Conservation (phyloP, 2,329 filamentous ascomycete genomes). For the Byssothecium circinans region DNA sequence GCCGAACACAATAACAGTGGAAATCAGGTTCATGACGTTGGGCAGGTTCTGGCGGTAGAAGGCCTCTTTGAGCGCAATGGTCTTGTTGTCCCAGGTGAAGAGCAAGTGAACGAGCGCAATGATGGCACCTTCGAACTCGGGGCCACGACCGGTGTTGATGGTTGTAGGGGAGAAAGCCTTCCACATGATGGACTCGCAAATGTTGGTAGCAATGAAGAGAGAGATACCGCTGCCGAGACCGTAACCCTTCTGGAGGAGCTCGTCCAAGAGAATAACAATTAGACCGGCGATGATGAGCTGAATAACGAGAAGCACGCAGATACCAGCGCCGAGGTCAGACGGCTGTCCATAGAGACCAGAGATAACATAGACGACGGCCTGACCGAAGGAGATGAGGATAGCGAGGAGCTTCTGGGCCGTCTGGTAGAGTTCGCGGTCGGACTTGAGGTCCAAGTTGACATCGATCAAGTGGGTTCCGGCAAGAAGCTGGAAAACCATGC, state of each 20-base stretch:
- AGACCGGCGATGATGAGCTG: slow-evolving; percentile 97
- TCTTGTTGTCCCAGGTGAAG: slow-evolving; percentile 99
- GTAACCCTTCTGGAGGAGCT: slow-evolving; percentile 99
- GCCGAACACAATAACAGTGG: slow-evolving; percentile 89
- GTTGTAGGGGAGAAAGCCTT: slow-evolving; percentile 99
- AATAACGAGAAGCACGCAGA: slow-evolving; percentile 96
- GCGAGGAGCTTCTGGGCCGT: slow-evolving; percentile 92
- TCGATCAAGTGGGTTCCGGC: slow-evolving; percentile 99
- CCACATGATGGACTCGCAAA: slow-evolving; percentile 99
- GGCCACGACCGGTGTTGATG: slow-evolving; percentile 98
- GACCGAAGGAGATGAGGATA: slow-evolving; percentile 95
- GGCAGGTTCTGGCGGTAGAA: slow-evolving; percentile 99
- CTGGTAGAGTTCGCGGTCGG: slow-evolving; percentile 99
- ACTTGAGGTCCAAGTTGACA: slow-evolving; percentile 99
- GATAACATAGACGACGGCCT: slow-evolving; percentile 97
- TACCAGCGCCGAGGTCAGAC: slow-evolving; percentile 93
- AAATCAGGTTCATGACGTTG: slow-evolving; percentile 98
- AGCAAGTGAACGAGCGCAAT: slow-evolving; percentile 97
- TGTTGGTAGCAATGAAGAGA: slow-evolving; percentile 99
- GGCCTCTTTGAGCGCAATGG: slow-evolving; percentile 94
- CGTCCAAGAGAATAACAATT: slow-evolving; percentile 98
- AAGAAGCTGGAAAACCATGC: slow-evolving; percentile 99
- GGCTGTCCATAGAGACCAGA: slow-evolving; percentile 92
- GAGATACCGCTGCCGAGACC: slow-evolving; percentile 98
- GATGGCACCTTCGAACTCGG: slow-evolving; percentile 98